Base-by-base conservation (phyloP, 805 yeast species). In the Ogataea allantospora region DNA sequence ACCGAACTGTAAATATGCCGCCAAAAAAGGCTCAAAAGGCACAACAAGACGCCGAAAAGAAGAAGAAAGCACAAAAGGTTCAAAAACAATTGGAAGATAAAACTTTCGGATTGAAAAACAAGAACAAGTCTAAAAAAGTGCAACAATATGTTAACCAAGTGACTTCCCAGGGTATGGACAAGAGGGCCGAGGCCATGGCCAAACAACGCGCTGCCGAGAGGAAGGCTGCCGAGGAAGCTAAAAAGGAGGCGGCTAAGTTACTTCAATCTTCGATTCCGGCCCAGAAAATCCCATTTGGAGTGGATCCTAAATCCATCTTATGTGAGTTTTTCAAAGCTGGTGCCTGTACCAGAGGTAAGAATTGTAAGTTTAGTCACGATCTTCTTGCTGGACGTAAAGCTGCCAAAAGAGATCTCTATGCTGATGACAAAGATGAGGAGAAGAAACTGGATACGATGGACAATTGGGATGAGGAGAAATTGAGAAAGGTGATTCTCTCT, bases 221-320 rank as follows among this genome's bases (percentile, higher is more conserved):
- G 73, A 87, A 84, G 60, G 93, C 95, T 9, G 84, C 88, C 2
- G 99, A 91, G 48, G 81, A 76, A 29, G 97, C 96, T 28, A 86
- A 83, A 58, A 77, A 76, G 31, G 97, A 91, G 56, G 95, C 95
- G 5, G 82, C 87, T 10, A 82, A 83, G 12, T 65, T 91, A 30
- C 75, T 88, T 52, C 83, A 80, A 21, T 66, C 78, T 0, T 70
- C 78, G 4, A 70, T 87, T 34, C 83, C 77, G 38, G 72, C 69
- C 30, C 97, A 87, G 61, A 88, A 87, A 58, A 86, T 91, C 21
- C 95, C 96, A 27, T 88, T 91, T 56, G 99, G 99, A 36, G 97
- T 88, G 43, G 98, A 93, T 66, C 99, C 99, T 38, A 91, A 93
- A 66, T 78, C 95, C 1, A 83, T 93, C 23, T 65, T 93, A 14